Conservation (phyloP, 495 filamentous ascomycete genomes). For the Penicillium malachiteum region DNA sequence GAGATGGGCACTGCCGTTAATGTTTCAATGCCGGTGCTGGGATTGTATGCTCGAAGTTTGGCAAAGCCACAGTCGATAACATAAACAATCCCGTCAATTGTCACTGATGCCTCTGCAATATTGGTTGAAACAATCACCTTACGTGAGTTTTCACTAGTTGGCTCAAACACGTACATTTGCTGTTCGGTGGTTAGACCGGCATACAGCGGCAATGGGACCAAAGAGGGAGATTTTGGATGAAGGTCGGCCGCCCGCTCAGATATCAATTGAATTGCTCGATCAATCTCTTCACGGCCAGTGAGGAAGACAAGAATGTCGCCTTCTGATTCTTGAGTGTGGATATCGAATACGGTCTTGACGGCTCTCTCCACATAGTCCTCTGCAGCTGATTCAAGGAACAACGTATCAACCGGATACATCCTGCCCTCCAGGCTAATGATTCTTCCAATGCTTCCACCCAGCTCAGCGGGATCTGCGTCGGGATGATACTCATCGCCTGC, state of each 20-base stretch:
- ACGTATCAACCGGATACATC: conserved; percentile 86
- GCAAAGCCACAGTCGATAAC: conserved; percentile 92
- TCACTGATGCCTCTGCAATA: conserved; percentile 93
- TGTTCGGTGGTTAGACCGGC: conserved; percentile 85
- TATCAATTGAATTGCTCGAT: conserved; percentile 72
- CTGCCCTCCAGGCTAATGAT: conserved; percentile 91
- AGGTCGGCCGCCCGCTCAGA: conserved; percentile 75
- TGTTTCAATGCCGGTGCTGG: conserved; percentile 83
- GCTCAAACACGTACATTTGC: conserved; percentile 91
- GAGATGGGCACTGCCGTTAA: conserved; percentile 86
- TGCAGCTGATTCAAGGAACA: conserved; percentile 76
- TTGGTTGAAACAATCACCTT: conserved; percentile 96
- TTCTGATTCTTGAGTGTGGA: conserved; percentile 79
- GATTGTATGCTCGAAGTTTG: conserved; percentile 87
- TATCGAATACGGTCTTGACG: conserved; percentile 87
- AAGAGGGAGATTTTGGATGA: conserved; percentile 63
- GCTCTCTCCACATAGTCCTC: conserved; percentile 89
- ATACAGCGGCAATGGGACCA: conserved; percentile 83
- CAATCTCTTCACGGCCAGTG: conserved; percentile 93
- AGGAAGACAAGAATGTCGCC: conserved; percentile 93
- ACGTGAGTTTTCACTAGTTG: conserved; percentile 76
- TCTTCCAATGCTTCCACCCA: conserved; percentile 52
- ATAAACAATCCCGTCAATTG: conserved; percentile 89
- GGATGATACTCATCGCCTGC: conserved; percentile 45
- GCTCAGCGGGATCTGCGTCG: conserved; percentile 36